Evolutionary conservation across 2,329 filamentous ascomycete species (phyloP).

Genomic region (Lachnellula arida): DNA sequence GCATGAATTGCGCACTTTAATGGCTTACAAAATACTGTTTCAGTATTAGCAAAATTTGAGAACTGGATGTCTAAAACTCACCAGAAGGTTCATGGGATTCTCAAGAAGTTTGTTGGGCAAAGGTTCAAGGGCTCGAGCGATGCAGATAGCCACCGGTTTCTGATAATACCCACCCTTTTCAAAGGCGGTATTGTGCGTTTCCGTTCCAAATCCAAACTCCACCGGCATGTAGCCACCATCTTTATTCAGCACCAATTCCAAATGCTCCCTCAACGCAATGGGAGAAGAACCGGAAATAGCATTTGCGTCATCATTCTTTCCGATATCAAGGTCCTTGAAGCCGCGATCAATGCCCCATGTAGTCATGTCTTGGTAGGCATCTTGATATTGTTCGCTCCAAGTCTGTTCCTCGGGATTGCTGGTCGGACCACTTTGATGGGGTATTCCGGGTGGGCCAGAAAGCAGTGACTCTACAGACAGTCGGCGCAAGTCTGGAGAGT

Average conservation of each 20-base stretch:
- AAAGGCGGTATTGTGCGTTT: conserved; percentile 47
- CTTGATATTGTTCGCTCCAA: conserved; percentile 17
- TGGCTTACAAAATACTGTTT: conserved; percentile 44
- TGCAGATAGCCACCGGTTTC: conserved; percentile 58
- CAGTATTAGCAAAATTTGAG: not conserved
- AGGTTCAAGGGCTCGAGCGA: conserved; percentile 44
- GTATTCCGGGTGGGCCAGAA: conserved; percentile 42
- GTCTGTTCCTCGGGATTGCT: conserved; percentile 16
- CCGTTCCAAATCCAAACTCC: conserved; percentile 45
- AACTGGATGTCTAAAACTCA: conserved; percentile 7
- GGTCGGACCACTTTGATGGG: conserved; percentile 20
- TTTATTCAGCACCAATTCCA: conserved; percentile 30
- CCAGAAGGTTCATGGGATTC: conserved; percentile 74
- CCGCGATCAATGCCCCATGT: conserved; percentile 71
- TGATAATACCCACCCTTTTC: conserved; percentile 64
- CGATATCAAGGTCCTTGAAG: conserved; percentile 62
- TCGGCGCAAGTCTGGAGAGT: conserved; percentile 43
- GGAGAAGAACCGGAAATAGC: conserved; percentile 53
- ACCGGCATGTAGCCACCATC: conserved; percentile 34
- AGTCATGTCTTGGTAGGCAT: conserved; percentile 35
- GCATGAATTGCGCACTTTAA: not conserved
- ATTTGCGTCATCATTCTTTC: conserved; percentile 64
- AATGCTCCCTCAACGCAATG: conserved; percentile 21
- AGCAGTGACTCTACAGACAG: conserved; percentile 64
- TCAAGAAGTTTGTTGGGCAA: conserved; percentile 51